A percentile compares a stretch with the other conserved stretches of the same genome.
Evolutionary conservation across 305 asterid genomes (phyloP).

Genomic region (Coffea humblotiana): DNA sequence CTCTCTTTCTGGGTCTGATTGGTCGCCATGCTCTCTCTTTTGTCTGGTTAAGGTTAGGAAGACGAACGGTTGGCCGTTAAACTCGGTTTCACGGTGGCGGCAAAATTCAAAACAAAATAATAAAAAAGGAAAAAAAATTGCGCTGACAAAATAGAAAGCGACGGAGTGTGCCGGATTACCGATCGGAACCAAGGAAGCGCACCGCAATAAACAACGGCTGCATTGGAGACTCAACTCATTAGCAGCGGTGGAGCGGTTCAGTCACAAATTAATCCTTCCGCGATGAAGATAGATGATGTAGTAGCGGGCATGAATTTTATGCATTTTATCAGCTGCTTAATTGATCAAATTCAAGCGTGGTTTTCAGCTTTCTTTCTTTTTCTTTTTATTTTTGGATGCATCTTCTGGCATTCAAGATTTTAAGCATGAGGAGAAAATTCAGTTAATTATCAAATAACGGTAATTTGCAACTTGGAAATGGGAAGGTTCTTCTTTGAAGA

Average conservation of each 20-base stretch:
- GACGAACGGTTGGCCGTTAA: conserved; percentile 38
- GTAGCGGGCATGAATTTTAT: too few relatives aligned
- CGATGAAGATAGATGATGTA: too few relatives aligned
- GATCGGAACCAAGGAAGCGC: too few relatives aligned
- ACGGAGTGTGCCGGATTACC: too few relatives aligned
- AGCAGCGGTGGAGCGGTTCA: too few relatives aligned
- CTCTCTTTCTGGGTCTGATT: conserved; percentile 13
- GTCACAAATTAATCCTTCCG: too few relatives aligned
- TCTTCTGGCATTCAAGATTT: too few relatives aligned
- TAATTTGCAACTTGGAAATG: too few relatives aligned
- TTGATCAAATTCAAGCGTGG: background rate
- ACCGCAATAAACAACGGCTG: too few relatives aligned
- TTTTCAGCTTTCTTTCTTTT: background rate
- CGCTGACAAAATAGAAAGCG: too few relatives aligned
- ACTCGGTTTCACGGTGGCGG: conserved; percentile 36
- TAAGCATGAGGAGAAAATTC: background rate
- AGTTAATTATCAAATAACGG: background rate
- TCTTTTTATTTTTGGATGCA: background rate
- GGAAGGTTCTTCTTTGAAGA: background rate
- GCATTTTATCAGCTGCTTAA: background rate
- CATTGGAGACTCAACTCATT: too few relatives aligned
- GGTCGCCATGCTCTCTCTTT: conserved; percentile 17
- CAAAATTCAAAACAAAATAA: background rate
- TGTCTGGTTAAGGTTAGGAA: background rate
- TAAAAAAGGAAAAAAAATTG: too few relatives aligned